Evolutionary conservation across 306 rosid genomes (phyloP).

Genomic region (Gastrolobium villosum): DNA sequence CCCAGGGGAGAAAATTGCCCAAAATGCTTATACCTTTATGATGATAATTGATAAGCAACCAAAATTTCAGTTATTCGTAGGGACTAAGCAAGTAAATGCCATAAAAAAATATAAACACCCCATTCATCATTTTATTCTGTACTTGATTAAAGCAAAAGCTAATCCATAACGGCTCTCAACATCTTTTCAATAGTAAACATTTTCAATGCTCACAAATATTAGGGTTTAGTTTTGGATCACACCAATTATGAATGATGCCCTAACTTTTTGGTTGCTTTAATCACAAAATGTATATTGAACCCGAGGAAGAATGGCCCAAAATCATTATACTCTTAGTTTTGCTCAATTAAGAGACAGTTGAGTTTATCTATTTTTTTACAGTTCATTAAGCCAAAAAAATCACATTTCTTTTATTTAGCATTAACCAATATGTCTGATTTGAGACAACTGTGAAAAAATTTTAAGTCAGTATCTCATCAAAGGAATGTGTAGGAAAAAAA

Average conservation of each 20-base stretch:
- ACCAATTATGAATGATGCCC: not conserved
- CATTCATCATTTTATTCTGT: not conserved
- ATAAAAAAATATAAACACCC: not conserved
- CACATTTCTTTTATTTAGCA: not conserved
- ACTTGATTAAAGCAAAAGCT: not conserved
- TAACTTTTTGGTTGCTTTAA: not conserved
- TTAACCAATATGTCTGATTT: not conserved
- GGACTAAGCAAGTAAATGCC: not conserved
- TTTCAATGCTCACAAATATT: not conserved
- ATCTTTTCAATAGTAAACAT: not conserved
- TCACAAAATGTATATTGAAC: not conserved
- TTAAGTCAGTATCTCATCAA: not conserved
- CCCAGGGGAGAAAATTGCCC: conserved; percentile 83
- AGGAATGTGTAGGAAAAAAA: not conserved
- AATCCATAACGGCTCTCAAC: not conserved
- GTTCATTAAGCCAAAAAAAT: not conserved
- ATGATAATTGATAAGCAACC: conserved; percentile 25
- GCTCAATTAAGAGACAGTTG: not conserved
- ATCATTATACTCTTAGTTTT: not conserved
- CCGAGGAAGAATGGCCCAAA: not conserved
- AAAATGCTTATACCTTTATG: conserved; percentile 76
- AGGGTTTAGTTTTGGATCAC: not conserved
- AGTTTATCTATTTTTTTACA: not conserved
- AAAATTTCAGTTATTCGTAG: conserved; percentile 30
- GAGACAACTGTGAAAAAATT: not conserved